These are phyloP conservation scores for Antonospora locustae DNA, from an alignment of 371 early-diverging fungal species.

Conservation along the genomic window DNA sequence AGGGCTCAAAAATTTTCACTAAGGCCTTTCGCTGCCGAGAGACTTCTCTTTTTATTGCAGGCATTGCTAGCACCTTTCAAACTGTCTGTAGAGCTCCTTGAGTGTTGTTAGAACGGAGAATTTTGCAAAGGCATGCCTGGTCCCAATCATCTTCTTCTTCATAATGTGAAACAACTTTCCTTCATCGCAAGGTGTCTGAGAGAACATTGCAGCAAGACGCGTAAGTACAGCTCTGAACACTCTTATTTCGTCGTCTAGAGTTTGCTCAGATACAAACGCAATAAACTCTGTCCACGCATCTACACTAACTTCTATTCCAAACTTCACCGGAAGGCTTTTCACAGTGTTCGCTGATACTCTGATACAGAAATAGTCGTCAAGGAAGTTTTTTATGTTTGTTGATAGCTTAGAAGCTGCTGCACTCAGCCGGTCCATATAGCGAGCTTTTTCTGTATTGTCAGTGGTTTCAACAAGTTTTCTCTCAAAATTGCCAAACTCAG, in stretches of 20 bases:
- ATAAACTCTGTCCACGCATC: neutral
- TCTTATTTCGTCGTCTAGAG: conserved; percentile 14
- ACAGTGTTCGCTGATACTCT: conserved; percentile 1
- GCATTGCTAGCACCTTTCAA: conserved; percentile 39
- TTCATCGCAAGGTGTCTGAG: conserved; percentile 1
- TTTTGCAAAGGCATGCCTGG: conserved; percentile 8
- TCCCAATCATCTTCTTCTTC: conserved; percentile 20
- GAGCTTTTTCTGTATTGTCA: neutral
- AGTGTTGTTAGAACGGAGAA: conserved; percentile 11
- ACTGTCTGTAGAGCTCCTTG: conserved; percentile 27
- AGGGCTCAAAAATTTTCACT: conserved; percentile 26
- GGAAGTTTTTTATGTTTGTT: conserved; percentile 2
- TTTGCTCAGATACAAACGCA: conserved; percentile 3
- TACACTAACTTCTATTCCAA: neutral
- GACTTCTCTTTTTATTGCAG: no score
- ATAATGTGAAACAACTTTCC: conserved; percentile 10
- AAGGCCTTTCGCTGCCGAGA: neutral
- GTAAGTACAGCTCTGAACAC: conserved; percentile 4
- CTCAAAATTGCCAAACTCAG: conserved; percentile 26
- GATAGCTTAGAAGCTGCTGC: neutral
- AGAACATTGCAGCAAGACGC: conserved; percentile 3
- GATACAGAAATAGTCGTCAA: conserved; percentile 28
- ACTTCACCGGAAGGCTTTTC: conserved; percentile 6
- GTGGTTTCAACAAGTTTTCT: conserved; percentile 2
- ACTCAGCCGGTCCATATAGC: neutral